A percentile compares a stretch with the other conserved stretches of the same genome.
Evolutionary conservation across 768 basidiomycete genomes (phyloP).

Genomic region (Clitopilus passeckerianus): DNA sequence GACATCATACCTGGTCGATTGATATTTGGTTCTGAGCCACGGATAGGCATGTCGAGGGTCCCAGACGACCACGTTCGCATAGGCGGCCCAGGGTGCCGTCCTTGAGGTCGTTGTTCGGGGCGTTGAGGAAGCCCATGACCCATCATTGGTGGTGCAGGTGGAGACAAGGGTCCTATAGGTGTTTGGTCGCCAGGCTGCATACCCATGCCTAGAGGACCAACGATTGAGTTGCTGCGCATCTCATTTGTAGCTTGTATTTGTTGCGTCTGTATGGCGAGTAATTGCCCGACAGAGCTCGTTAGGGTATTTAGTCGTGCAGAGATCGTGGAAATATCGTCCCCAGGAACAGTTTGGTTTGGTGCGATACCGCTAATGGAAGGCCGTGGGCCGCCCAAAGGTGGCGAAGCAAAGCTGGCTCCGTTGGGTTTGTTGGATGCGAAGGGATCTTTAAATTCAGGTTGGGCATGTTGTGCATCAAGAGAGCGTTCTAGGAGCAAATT

Average conservation of each 20-base stretch:
- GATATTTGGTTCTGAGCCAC: constrained; percentile 41
- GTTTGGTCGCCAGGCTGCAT: constrained; percentile 41
- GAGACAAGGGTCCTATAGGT: constrained; percentile 13
- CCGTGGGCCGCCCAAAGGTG: constrained; percentile 41
- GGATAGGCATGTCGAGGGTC: constrained; percentile 66
- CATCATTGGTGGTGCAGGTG: constrained; percentile 31
- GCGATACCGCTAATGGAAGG: constrained; percentile 66
- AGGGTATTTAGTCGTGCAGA: constrained; percentile 75
- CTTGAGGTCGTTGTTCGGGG: constrained; percentile 53
- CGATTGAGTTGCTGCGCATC: constrained; percentile 34
- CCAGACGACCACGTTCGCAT: constrained; percentile 86
- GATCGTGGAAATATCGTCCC: constrained; percentile 71
- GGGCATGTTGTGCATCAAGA: constrained; percentile 29
- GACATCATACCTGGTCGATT: constrained; percentile 36
- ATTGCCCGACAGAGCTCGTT: constrained; percentile 81
- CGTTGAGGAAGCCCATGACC: constrained; percentile 63
- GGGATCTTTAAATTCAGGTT: constrained; percentile 82
- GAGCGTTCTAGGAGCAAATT: constrained; percentile 70
- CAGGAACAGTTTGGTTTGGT: constrained; percentile 62
- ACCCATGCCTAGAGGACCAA: constrained; percentile 40
- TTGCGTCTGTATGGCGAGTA: constrained; percentile 78
- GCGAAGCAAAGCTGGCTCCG: constrained; percentile 24
- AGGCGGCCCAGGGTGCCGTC: constrained; percentile 64
- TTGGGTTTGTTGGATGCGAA: constrained; percentile 49
- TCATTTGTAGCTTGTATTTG: constrained; percentile 48